Conservation (phyloP, 306 rosid genomes). For the Cucurbita argyrosperma region DNA sequence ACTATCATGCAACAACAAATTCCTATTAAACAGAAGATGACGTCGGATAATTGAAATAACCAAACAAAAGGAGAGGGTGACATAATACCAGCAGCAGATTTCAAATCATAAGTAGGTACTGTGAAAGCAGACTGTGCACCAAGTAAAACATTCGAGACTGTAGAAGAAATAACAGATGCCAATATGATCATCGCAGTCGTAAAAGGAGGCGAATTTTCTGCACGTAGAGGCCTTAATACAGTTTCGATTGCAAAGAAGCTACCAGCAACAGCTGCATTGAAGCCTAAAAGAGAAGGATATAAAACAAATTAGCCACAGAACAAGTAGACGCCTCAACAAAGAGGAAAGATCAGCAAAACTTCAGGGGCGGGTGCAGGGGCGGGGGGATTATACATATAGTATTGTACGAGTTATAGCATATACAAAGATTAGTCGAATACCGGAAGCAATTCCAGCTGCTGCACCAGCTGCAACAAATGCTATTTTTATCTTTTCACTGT, state of each 20-base stretch:
- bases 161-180: slow-evolving; percentile 96
- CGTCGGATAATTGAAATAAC: background rate
- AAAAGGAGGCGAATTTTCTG: slow-evolving; percentile 96
- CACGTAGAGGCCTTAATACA: slow-evolving; percentile 82
- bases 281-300: slow-evolving; percentile 46
- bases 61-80: slow-evolving; percentile 2
- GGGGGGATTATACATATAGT: no score
- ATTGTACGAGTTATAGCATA: background rate
- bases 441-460: slow-evolving; percentile 91
- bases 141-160: slow-evolving; percentile 79
- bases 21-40: background rate
- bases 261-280: slow-evolving; percentile 98
- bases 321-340: background rate
- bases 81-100: slow-evolving; percentile 91
- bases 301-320: slow-evolving; percentile 9
- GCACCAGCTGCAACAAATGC: slow-evolving; percentile 99
- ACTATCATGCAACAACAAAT: background rate
- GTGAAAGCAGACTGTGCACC: slow-evolving; percentile 87
- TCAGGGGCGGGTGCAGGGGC: no score
- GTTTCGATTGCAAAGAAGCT: slow-evolving; percentile 99
- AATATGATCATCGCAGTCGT: slow-evolving; percentile 98
- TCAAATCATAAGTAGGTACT: slow-evolving; percentile 76
- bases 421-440: slow-evolving; percentile 18
- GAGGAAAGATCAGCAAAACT: background rate
- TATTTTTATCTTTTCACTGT: slow-evolving; percentile 62